These are phyloP conservation scores for Phycomyces nitens DNA, from an alignment of 192 early-diverging fungal species.

Conservation along the genomic window DNA sequence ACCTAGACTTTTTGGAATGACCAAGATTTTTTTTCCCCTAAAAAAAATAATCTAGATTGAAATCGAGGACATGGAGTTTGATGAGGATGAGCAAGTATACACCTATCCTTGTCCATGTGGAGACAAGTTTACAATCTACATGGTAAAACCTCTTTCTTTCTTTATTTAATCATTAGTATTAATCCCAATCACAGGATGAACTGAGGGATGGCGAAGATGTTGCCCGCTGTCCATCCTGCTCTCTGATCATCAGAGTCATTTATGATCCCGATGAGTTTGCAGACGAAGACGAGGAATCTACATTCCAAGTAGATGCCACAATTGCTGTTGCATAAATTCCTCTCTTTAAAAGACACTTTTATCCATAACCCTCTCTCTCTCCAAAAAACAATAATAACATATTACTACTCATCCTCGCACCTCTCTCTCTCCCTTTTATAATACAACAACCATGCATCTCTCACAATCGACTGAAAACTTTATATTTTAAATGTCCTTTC, in stretches of 20 bases:
- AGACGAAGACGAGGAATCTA: slow-evolving; percentile 44
- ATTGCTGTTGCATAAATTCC: not conserved
- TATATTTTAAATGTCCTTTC: slow-evolving; percentile 28
- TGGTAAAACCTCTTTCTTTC: slow-evolving; percentile 46
- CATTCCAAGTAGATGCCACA: not conserved
- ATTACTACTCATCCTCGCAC: not conserved
- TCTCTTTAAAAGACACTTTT: not conserved
- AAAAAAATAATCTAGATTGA: slow-evolving; percentile 30
- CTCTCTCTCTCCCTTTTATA: too few species aligned
- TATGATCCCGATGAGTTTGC: slow-evolving; percentile 78
- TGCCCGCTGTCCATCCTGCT: slow-evolving; percentile 90
- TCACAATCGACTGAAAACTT: too few species aligned
- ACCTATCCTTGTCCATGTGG: slow-evolving; percentile 97
- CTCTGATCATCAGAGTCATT: slow-evolving; percentile 85
- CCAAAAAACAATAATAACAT: not conserved
- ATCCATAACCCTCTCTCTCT: not conserved
- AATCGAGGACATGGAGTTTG: slow-evolving; percentile 88
- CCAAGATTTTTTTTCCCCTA: not conserved
- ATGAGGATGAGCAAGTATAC: slow-evolving; percentile 78
- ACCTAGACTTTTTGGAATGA: not conserved
- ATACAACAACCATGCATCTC: too few species aligned
- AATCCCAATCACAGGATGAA: slow-evolving; percentile 52
- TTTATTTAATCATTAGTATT: too few species aligned
- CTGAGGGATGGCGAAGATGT: slow-evolving; percentile 81
- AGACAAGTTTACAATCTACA: slow-evolving; percentile 86